These are phyloP conservation scores for Talaromyces atroroseus DNA, from an alignment of 2,329 filamentous ascomycete genomes.

Conservation along the genomic window DNA sequence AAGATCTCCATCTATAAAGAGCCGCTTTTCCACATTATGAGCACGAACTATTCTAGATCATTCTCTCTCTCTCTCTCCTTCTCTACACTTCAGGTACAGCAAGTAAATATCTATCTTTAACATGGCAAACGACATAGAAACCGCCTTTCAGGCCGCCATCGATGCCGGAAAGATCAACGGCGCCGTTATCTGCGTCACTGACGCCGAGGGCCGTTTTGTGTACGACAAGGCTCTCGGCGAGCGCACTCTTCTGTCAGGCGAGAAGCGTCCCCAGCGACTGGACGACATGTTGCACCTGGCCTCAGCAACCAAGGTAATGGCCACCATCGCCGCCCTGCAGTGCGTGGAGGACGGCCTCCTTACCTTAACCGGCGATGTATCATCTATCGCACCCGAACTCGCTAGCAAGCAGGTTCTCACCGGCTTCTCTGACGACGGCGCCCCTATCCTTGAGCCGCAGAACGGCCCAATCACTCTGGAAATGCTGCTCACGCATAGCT, in stretches of 20 bases:
- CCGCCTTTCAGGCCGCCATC: slow-evolving; percentile 37
- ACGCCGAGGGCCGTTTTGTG: slow-evolving; percentile 34
- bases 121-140: slow-evolving; percentile 32
- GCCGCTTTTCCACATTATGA: neutral
- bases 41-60: neutral
- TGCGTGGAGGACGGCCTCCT: slow-evolving; percentile 50
- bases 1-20: neutral
- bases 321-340: slow-evolving; percentile 50
- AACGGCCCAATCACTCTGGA: slow-evolving; percentile 43
- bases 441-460: slow-evolving; percentile 31
- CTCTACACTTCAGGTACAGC: neutral
- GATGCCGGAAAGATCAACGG: slow-evolving; percentile 42
- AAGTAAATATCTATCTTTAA: neutral
- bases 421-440: slow-evolving; percentile 41
- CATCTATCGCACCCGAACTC: slow-evolving; percentile 45
- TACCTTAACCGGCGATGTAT: slow-evolving; percentile 43
- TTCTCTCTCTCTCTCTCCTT: neutral
- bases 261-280: slow-evolving; percentile 33
- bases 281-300: slow-evolving; percentile 26
- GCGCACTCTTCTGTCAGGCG: slow-evolving; percentile 37
- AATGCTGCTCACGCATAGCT: slow-evolving; percentile 49
- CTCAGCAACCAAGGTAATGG: slow-evolving; percentile 42
- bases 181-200: slow-evolving; percentile 39
- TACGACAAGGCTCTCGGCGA: slow-evolving; percentile 39
- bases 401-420: slow-evolving; percentile 44